Evolutionary conservation across 148 eudicot genomes (phyloP).

Genomic region (Rhododendron vialii): DNA sequence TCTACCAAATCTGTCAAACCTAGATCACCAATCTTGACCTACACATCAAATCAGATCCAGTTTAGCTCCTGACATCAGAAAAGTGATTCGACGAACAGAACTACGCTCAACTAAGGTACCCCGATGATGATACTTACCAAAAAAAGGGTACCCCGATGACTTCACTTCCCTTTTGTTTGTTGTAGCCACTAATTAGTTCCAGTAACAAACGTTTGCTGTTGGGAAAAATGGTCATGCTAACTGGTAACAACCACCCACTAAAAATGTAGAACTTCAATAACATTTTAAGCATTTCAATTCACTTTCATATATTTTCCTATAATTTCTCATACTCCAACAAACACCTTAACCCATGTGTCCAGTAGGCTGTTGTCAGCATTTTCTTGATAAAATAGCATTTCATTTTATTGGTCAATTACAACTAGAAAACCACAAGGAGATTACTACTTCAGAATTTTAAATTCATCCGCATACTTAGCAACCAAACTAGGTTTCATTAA

Average conservation of each 20-base stretch:
- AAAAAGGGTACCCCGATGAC: too few relatives aligned
- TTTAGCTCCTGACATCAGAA: neutral
- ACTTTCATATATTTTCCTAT: neutral
- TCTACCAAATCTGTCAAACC: too few relatives aligned
- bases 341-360: neutral
- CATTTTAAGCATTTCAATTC: too few relatives aligned
- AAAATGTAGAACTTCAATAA: neutral
- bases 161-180: neutral
- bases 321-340: neutral
- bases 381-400: neutral
- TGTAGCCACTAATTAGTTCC: neutral
- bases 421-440: neutral
- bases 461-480: neutral
- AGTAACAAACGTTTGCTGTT: neutral
- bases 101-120: neutral
- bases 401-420: neutral
- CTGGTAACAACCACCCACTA: neutral
- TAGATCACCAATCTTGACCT: constrained; percentile 23
- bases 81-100: neutral
- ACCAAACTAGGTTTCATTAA: neutral
- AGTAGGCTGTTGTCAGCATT: too few relatives aligned
- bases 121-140: too few relatives aligned
- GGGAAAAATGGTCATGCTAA: neutral
- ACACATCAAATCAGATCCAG: neutral
- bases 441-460: neutral